Percentiles rank a stretch among this genome's conserved stretches.
These are phyloP conservation scores for Fraxinus angustifolia DNA, from an alignment of 305 asterid species.

Conservation along the genomic window DNA sequence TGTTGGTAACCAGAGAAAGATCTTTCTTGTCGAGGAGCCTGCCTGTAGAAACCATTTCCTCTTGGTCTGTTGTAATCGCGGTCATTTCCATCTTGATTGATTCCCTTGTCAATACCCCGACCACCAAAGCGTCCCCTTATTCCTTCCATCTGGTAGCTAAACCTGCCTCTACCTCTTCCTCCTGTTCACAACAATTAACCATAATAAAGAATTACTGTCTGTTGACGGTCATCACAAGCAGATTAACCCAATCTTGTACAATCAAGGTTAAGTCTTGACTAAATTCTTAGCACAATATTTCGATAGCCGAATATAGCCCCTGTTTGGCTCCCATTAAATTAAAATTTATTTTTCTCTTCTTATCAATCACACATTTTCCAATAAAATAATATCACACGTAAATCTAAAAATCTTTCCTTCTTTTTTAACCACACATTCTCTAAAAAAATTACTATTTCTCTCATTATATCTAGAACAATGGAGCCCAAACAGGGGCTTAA, in stretches of 20 bases:
- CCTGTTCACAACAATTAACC: constrained; percentile 40
- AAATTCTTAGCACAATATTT: neutral
- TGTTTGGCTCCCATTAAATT: neutral
- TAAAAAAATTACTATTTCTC: neutral
- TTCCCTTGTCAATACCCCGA: constrained; percentile 44
- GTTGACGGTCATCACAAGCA: neutral
- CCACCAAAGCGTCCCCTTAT: constrained; percentile 63
- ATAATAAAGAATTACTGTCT: neutral
- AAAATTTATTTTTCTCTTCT: neutral
- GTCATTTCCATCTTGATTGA: constrained; percentile 47
- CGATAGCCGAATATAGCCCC: neutral
- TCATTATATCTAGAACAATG: neutral
- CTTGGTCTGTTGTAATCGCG: constrained; percentile 52
- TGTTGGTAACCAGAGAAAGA: constrained; percentile 38
- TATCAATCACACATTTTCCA: neutral
- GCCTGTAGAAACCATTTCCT: constrained; percentile 61
- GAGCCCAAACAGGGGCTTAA: neutral
- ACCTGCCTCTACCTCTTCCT: constrained; percentile 76
- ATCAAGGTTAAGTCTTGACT: neutral
- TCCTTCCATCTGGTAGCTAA: constrained; percentile 57
- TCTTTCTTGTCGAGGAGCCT: constrained; percentile 48
- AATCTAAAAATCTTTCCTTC: neutral
- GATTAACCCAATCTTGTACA: neutral
- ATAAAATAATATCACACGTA: too few species aligned
- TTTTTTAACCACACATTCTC: too few species aligned